Base-by-base conservation (phyloP, 129 eudicot genomes). In the Arctium minus region DNA sequence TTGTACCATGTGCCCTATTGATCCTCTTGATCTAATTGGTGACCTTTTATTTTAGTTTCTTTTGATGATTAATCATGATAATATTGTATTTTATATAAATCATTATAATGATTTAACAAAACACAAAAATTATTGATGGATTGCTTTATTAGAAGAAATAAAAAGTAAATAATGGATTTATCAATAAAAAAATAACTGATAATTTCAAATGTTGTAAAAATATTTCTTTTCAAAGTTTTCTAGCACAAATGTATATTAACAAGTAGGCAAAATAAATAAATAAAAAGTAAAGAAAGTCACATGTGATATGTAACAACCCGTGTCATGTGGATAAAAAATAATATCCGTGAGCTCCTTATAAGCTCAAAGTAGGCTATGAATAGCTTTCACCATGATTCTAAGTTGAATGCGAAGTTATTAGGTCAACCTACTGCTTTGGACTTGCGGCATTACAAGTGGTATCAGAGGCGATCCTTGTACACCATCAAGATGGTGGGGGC, bases 1-100 rank as follows among this genome's bases (percentile, higher is more conserved):
- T 84, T 84, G 86, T 84, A 84, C 86, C 86, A 84, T 78, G 86
- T 84, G 86, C 83, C 79, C 64, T 70, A 56, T 77, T 50, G 78
- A 70, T 83, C 82, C 8, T 74, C 60, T 84, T 62, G 82, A 84
- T 79, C 83, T 30, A 78, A 72, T 60, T 73, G 60, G 65, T 31
- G 67, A 44, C 81, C 65, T 30, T 36, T 77, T 22, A 22, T 22
- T 48, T 80, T 70, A 10, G 13, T 67, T 75, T 68, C 46, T 67
- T 82, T 38, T 37, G 68, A 29, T 37, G 68, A 29, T 53, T 83
- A 68, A 36, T 82, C 62, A 33, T 29, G 29, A 17, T 60, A 22
- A 60, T 17, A n/a, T 60, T 60, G 8, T 60, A 60, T 60, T 60
- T 5, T n/a, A 56, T 60, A 50, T 50, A 17, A 56, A 56, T 15